Evolutionary conservation across 805 yeast genomes (phyloP), one percentile per base, ranked within the genome.

Genomic region (Candida saitoana): DNA sequence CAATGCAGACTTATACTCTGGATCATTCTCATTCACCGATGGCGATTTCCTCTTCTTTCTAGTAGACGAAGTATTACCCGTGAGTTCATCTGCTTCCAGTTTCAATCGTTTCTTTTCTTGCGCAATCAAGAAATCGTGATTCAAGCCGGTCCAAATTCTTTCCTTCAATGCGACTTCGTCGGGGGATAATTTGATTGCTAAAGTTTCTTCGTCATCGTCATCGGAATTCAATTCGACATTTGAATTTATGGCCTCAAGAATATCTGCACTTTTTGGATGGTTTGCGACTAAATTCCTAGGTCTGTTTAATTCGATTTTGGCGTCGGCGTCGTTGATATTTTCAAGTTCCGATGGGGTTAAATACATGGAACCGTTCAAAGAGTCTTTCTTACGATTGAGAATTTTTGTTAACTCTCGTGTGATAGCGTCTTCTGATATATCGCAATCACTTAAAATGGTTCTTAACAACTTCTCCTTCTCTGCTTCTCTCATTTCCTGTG

Each of bases 91-190:
- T 0, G 96, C 93, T 57, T 89, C 96, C 40, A 76, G 74, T 58
- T 90, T 87, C 45, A 91, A 69, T 47, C 90, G 69, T 56, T 87
- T 89, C 51, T 79, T 78, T 53, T 91, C 97, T 62, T 88, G 96
- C 37, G 84, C 93, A 6, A 87, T 59, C 42, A 93, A 65, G 56
- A 79, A 93, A 20, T 90, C 98, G 45, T 85, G 86, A 61, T 95
- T 90, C 31, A 87, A 71, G 2, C 93, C 90, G 41, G 85, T 80
- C 98, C 99, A 93, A 3, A 90, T 78, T 45, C 84, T 73, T 50
- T 88, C 90, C 60, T 91, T 93, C 48, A 83, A 58, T 43, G 67
- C 73, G 8, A 82, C 73, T 47, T 90, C 96, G 39, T 82, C 88
- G 41, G 75, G 80, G 2, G 77, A 73, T 37, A 93, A 68, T 34